Percentiles rank a stretch among this genome's conserved stretches.
Evolutionary conservation across 495 filamentous ascomycete genomes (phyloP).

Genomic region (Penicillium cataractarum): DNA sequence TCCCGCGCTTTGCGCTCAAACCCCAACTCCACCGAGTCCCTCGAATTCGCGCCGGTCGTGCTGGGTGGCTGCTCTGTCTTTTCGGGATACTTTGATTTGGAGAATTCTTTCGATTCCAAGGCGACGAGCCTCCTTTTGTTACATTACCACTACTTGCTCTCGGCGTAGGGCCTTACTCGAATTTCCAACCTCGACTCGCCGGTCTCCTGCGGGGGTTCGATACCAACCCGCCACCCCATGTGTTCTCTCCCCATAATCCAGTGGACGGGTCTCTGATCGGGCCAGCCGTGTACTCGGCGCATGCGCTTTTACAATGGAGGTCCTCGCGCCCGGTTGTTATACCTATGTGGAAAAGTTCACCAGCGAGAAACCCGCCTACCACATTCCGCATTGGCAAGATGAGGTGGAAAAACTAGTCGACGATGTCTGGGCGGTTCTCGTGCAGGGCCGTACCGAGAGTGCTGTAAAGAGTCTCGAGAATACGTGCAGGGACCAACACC

Average conservation of each 20-base stretch:
- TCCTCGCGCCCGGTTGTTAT: slow-evolving; percentile 6
- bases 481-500: slow-evolving; percentile 12
- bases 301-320: slow-evolving; percentile 28
- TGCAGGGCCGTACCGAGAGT: neutral
- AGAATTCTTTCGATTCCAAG: neutral
- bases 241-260: slow-evolving; percentile 17
- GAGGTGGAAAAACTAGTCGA: slow-evolving; percentile 15
- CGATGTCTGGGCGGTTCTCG: slow-evolving; percentile 21
- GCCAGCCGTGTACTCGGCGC: slow-evolving; percentile 15
- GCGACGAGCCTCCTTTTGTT: neutral
- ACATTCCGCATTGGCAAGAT: slow-evolving; percentile 3
- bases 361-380: slow-evolving; percentile 6
- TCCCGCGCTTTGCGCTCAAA: slow-evolving; percentile 2
- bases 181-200: slow-evolving; percentile 1
- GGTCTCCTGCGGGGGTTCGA: slow-evolving; percentile 16
- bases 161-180: slow-evolving; percentile 9
- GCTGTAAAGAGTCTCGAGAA: too few species aligned
- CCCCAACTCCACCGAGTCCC: slow-evolving; percentile 9
- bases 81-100: neutral
- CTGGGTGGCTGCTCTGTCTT: slow-evolving; percentile 21
- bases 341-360: slow-evolving; percentile 3
- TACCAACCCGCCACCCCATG: slow-evolving; percentile 21
- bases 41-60: slow-evolving; percentile 31
- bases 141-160: neutral
- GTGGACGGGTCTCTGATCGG: slow-evolving; percentile 23